Base-by-base conservation (phyloP, 2,329 filamentous ascomycete genomes). In the Ophiostoma tasmaniense region DNA sequence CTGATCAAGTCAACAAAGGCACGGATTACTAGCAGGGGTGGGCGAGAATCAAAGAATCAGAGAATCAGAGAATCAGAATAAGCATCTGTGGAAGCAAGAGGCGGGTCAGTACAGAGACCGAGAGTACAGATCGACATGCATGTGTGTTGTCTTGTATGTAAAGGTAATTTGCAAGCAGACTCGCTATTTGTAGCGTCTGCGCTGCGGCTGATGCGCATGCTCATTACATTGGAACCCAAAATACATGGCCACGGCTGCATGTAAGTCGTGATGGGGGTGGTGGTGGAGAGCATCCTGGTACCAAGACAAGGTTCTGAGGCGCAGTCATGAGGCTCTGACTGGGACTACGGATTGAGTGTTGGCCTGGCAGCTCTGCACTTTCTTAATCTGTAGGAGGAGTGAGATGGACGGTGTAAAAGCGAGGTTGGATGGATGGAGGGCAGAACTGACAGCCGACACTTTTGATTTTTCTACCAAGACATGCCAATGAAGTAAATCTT, bases 301-400 rank as follows among this genome's bases (percentile, higher is more conserved):
- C 17, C 13, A 30, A n/a, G 11, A 59, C 52, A 59, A 59, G 52
- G 52, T 59, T 59, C 25, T 30, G 52, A 30, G 52, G 52, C 52
- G 52, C 52, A 59, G 52, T 17, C 52, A 30, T 59, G 52, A 59
- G 52, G 52, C 52, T 59, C 52, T 64, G 42, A 45, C 42, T 45
- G n/a, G 8, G 42, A 45, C 28, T 17, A 37, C 37, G 30, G 17
- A 20, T 64, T 4, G 7, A 64, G n/a, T 22, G 22, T 3, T 14
- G 20, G 39, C 14, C 2, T 45, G 17, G 42, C 4, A 20, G 14
- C 33, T 33, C 3, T 5, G 33, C 8, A 33, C 33, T 33, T 1
- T 33, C 3, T 33, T 33, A 33, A 3, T 33, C 30, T 33, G 3
- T 6, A 45, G 42, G 50, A 55, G n/a, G 20, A 17, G 17, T 45